Evolutionary conservation across 2,329 filamentous ascomycete genomes (phyloP).

Genomic region (Exserohilum rostratum): DNA sequence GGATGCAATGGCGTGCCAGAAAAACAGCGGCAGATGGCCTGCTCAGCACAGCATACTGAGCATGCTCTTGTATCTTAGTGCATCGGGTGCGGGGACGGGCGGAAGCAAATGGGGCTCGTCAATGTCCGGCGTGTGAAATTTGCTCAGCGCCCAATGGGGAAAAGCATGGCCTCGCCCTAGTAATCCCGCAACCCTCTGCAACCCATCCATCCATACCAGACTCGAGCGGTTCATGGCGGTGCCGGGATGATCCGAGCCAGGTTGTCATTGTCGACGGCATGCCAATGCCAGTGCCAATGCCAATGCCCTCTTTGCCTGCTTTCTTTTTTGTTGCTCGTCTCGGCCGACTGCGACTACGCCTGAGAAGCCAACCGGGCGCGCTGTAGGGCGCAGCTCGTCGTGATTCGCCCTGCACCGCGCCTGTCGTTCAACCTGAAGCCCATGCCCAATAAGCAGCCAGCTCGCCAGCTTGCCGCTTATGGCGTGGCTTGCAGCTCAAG

Average conservation of each 20-base stretch:
- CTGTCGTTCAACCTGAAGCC: conserved; percentile 38
- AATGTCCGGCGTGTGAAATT: conserved; percentile 1
- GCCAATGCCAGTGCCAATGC: no score
- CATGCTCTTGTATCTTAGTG: no score
- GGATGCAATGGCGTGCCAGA: conserved; percentile 9
- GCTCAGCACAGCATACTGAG: no score
- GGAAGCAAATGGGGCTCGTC: no score
- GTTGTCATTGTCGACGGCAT: no score
- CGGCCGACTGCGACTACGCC: conserved; percentile 32
- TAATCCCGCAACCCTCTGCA: conserved; percentile 23
- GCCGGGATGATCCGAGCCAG: conserved; percentile 42
- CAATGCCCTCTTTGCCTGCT: no score
- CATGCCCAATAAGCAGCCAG: conserved; percentile 43
- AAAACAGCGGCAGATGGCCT: conserved; percentile 22
- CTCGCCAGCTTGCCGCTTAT: conserved; percentile 45
- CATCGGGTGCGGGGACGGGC: background rate
- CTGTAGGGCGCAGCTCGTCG: conserved; percentile 26
- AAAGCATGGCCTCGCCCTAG: conserved; percentile 29
- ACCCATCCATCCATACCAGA: conserved; percentile 30
- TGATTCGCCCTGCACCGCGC: conserved; percentile 38
- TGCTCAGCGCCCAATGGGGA: conserved; percentile 27
- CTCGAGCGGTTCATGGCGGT: conserved; percentile 24
- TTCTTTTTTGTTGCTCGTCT: conserved; percentile 44
- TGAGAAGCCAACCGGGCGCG: conserved; percentile 30
- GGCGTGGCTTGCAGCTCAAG: conserved; percentile 44